A percentile compares a stretch with the other conserved stretches of the same genome.
Conservation (phyloP, 208 protist species). For the Leishmania braziliensis region DNA sequence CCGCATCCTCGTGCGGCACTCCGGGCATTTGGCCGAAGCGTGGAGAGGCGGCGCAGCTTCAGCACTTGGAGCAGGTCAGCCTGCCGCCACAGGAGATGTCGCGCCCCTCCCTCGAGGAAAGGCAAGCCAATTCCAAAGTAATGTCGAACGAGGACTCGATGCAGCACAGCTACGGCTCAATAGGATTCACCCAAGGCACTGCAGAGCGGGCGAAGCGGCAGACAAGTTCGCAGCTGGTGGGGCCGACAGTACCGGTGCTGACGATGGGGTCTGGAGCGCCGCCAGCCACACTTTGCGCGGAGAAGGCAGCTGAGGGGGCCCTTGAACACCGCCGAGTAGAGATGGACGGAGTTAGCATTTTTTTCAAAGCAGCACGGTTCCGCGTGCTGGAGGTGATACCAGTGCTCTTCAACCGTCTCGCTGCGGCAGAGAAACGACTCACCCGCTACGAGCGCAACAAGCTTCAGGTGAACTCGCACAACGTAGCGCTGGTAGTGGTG, state of each 20-base stretch:
- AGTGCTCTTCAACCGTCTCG: slow-evolving; percentile 77
- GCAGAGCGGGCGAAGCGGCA: neutral
- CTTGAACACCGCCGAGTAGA: slow-evolving; percentile 48
- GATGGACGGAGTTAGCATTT: slow-evolving; percentile 86
- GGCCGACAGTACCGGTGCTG: neutral
- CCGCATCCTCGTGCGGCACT: neutral
- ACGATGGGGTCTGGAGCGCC: neutral
- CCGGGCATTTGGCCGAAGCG: neutral
- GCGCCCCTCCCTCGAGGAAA: neutral
- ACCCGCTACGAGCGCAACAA: slow-evolving; percentile 63
- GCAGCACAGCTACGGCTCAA: neutral
- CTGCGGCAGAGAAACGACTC: slow-evolving; percentile 50
- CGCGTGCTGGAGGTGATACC: slow-evolving; percentile 57
- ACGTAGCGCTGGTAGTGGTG: slow-evolving; percentile 80
- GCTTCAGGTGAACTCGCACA: slow-evolving; percentile 77
- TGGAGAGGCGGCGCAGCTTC: neutral
- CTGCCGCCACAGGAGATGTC: neutral
- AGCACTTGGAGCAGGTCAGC: neutral
- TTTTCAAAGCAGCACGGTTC: slow-evolving; percentile 71
- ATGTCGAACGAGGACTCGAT: neutral
- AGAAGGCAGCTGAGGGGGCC: neutral
- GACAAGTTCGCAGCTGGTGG: neutral
- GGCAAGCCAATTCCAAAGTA: neutral
- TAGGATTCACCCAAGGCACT: neutral
- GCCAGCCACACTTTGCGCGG: neutral